These are phyloP conservation scores for Clonostachys sp. DNA, from an alignment of 2,329 filamentous ascomycete species.

Conservation along the genomic window DNA sequence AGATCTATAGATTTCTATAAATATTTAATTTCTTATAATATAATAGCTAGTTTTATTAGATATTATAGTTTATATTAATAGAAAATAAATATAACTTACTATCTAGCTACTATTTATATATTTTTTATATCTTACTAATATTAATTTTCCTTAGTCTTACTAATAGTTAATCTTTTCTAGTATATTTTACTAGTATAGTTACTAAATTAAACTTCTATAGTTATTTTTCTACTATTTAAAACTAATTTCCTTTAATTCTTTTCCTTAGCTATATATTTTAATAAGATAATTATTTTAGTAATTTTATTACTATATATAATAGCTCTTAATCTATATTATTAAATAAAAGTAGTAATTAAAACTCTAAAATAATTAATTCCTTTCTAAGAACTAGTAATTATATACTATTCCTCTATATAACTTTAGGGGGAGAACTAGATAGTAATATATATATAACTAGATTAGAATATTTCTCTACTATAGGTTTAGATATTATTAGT, in stretches of 20 bases:
- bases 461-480: background rate
- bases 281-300: slow-evolving; percentile 4
- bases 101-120: background rate
- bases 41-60: too few species aligned
- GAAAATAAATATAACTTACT: background rate
- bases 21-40: too few species aligned
- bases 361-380: background rate
- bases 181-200: slow-evolving; percentile 2
- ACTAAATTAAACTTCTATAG: slow-evolving; percentile 13
- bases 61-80: too few species aligned
- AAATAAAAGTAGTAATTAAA: background rate
- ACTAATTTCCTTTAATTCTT: background rate
- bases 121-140: background rate
- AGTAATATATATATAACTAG: background rate
- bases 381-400: background rate
- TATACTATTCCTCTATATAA: background rate
- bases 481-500: background rate
- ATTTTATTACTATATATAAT: slow-evolving; percentile 3
- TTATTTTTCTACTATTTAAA: slow-evolving; percentile 12
- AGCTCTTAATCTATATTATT: background rate
- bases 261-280: slow-evolving; percentile 1
- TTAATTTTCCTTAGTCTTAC: background rate
- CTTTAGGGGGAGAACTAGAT: background rate
- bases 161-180: background rate
- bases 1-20: too few species aligned